Conservation (phyloP, 805 yeast species). For the Hanseniaspora opuntiae region DNA sequence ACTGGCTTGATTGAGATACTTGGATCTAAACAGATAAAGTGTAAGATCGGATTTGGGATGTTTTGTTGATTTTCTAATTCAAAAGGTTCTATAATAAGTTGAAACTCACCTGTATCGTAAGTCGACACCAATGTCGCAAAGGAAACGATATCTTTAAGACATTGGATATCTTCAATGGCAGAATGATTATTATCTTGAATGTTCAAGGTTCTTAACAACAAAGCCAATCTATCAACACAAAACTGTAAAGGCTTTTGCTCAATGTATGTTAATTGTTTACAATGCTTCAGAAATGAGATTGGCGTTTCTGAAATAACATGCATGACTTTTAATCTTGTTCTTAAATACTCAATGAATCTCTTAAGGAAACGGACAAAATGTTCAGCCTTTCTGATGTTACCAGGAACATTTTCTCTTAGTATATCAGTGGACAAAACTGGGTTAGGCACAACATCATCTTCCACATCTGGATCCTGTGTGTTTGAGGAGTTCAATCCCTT, state of each 20-base stretch:
- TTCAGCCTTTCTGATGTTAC: slow-evolving; percentile 92
- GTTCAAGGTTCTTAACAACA: slow-evolving; percentile 80
- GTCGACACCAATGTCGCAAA: slow-evolving; percentile 94
- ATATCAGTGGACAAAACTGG: slow-evolving; percentile 80
- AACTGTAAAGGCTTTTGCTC: slow-evolving; percentile 84
- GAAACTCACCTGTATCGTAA: slow-evolving; percentile 78
- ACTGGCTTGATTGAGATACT: slow-evolving; percentile 96
- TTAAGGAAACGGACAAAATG: slow-evolving; percentile 89
- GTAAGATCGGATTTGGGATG: slow-evolving; percentile 89
- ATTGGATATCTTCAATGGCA: slow-evolving; percentile 71
- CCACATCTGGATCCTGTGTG: slow-evolving; percentile 32
- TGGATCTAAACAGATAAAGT: slow-evolving; percentile 92
- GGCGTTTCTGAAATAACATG: slow-evolving; percentile 99
- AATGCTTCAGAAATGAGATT: slow-evolving; percentile 75
- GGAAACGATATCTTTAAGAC: slow-evolving; percentile 88
- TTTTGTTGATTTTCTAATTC: slow-evolving; percentile 86
- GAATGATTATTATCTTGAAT: slow-evolving; percentile 36
- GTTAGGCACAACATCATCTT: slow-evolving; percentile 50
- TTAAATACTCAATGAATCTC: slow-evolving; percentile 83
- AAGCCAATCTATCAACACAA: slow-evolving; percentile 80
- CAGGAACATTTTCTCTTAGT: slow-evolving; percentile 87
- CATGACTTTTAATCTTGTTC: slow-evolving; percentile 92
- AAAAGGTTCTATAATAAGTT: slow-evolving; percentile 83
- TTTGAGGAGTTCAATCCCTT: slow-evolving; percentile 25
- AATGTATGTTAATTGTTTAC: slow-evolving; percentile 83